phyloP scores from a whole-genome alignment of 2,329 filamentous ascomycete genomes.

The Colletotrichum sp. region DNA sequence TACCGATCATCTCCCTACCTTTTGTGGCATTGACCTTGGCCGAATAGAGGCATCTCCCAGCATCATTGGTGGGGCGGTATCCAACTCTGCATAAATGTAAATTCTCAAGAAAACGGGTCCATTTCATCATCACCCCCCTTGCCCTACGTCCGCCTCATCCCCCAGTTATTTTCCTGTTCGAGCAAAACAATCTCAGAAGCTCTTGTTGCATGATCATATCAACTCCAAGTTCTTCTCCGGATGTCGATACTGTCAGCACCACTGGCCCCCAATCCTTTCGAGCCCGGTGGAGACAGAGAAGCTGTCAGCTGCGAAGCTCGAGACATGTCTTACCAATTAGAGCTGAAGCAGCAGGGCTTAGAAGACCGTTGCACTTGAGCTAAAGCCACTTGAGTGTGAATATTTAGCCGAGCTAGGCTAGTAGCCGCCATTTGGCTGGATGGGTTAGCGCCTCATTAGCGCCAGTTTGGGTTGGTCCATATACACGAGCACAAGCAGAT shows the following conservation, averaged over 20 bases:
- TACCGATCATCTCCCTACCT: background rate
- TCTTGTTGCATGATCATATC: background rate
- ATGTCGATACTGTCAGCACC: fast-evolving
- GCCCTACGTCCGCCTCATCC: background rate
- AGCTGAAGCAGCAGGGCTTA: background rate
- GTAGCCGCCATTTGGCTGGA: background rate
- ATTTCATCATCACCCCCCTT: background rate
- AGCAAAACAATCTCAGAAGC: fast-evolving
- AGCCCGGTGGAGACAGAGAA: background rate
- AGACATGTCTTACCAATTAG: background rate
- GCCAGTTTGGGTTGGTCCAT: background rate
- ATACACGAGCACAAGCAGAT: background rate
- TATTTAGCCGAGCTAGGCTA: background rate
- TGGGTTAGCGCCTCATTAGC: background rate
- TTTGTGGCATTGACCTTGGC: fast-evolving
- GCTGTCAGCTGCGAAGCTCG: background rate
- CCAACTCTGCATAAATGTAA: background rate
- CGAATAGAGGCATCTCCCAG: background rate
- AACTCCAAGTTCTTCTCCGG: background rate
- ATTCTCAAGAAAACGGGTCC: background rate
- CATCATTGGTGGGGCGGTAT: background rate
- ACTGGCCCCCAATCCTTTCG: fast-evolving
- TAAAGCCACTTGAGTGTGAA: background rate
- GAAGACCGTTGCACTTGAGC: background rate
- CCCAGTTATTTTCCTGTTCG: background rate